These are phyloP conservation scores for Eremochloa ophiuroides DNA, from an alignment of 176 grass and related monocot genomes.

Conservation along the genomic window DNA sequence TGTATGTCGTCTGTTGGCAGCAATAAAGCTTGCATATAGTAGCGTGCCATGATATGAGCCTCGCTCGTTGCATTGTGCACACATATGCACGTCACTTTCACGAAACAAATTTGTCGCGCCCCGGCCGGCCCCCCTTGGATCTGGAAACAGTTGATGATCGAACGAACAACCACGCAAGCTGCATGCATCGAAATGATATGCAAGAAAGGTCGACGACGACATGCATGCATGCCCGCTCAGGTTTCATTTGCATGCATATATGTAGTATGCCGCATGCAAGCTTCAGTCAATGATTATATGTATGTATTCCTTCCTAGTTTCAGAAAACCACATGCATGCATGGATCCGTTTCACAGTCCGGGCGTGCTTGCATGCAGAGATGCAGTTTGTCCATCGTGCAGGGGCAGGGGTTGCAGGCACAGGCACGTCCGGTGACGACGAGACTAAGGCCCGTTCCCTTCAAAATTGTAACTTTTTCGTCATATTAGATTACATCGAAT, in stretches of 20 bases:
- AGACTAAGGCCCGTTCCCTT: no score
- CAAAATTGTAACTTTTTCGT: no score
- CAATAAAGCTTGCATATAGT: constrained; percentile 21
- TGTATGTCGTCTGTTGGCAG: neutral
- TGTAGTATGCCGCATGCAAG: neutral
- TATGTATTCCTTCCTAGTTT: no score
- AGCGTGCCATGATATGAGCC: constrained; percentile 29
- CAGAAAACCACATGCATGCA: no score
- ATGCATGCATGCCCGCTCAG: neutral
- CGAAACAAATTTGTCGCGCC: neutral
- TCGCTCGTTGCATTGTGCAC: neutral
- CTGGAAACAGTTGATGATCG: no score
- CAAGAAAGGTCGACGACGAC: constrained; percentile 1
- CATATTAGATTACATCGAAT: no score
- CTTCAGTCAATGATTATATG: neutral
- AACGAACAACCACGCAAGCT: neutral
- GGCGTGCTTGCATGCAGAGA: no score
- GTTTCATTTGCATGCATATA: neutral
- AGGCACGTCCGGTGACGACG: no score
- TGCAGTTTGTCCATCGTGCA: no score
- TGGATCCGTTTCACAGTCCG: no score
- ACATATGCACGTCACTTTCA: constrained; percentile 21
- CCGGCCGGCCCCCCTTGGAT: no score
- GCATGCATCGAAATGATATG: neutral
- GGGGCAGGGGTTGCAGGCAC: no score